Base-by-base conservation (phyloP, 2,329 filamentous ascomycete genomes). In the Aspergillus tubingensis region DNA sequence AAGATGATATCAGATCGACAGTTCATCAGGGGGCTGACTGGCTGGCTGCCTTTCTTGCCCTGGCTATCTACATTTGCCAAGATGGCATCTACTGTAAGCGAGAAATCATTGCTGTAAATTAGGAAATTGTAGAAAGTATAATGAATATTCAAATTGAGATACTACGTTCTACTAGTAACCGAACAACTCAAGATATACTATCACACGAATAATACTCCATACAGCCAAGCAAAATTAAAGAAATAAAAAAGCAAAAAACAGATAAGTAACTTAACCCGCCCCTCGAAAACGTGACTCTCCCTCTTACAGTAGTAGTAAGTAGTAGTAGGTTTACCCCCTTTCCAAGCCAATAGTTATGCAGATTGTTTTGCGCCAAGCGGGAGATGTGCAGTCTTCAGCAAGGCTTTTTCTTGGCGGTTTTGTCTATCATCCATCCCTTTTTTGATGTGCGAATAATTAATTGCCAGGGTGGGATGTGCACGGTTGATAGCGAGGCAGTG, bases 291-390 rank as follows among this genome's bases (percentile, higher is more conserved):
- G 32, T 36, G 32, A 38, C 50, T 32, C 19, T 30, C 19, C 21
- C 30, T n/a, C n/a, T 17, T 15, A 19, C 27, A 21, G 10, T 17
- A 21, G 10, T 17, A 11, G 25, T 27, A 27, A 27, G 25, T 27
- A 25, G 25, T 25, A 27, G 7, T 30, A 30, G 8, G 27, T 30
- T 30, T 10, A 30, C 36, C 23, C 32, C 21, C 32, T 36, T 49
- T 48, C 47, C 55, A 58, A 58, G 56, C 56, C 56, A 58, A 58
- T 58, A 58, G 54, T 39, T 11, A 38, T 15, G 43, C 21, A 36
- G 54, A 44, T 52, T 48, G 44, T 17, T 44, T 36, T 32, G 13
- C n/a, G 56, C 56, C 56, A 58, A 58, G 56, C 56, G 39, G 48
- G 30, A 21, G 48, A 52, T 51, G 49, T 50, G 36, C 56, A 58